A percentile compares a stretch with the other conserved stretches of the same genome.
phyloP scores from a whole-genome alignment of 2,329 filamentous ascomycete species.

The Aureobasidium uvarum region DNA sequence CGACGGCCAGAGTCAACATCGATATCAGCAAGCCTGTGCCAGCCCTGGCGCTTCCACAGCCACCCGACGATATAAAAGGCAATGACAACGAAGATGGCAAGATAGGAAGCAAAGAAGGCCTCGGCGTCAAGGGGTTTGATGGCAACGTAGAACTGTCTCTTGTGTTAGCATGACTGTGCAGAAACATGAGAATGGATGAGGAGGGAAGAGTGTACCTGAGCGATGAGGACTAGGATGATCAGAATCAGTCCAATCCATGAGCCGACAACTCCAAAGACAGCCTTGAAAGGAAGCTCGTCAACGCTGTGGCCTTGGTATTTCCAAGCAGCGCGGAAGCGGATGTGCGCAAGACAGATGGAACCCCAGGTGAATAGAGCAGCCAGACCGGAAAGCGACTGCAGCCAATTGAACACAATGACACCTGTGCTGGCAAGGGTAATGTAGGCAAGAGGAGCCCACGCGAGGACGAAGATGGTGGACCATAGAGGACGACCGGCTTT shows the following conservation, averaged over 20 bases:
- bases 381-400: constrained; percentile 68
- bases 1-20: constrained; percentile 66
- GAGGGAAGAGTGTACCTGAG: constrained; percentile 51
- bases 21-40: constrained; percentile 59
- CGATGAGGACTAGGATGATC: constrained; percentile 71
- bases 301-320: constrained; percentile 60
- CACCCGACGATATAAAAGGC: constrained; percentile 56
- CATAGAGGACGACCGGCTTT: constrained; percentile 59
- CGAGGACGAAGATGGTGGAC: constrained; percentile 45
- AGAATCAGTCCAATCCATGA: constrained; percentile 77
- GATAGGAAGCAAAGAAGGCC: constrained; percentile 56
- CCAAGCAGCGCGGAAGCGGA: constrained; percentile 65
- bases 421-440: constrained; percentile 48
- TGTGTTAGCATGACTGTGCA: background rate
- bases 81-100: constrained; percentile 55
- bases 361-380: constrained; percentile 75
- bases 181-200: no score
- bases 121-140: constrained; percentile 47
- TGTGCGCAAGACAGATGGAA: constrained; percentile 63
- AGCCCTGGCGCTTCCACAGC: constrained; percentile 63
- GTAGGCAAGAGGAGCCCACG: constrained; percentile 61
- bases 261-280: constrained; percentile 73
- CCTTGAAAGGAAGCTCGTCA: constrained; percentile 74
- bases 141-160: constrained; percentile 49
- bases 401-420: constrained; percentile 57